Base-by-base conservation (phyloP, 1,284 basidiomycete species). In the Prillingera fragicola region DNA sequence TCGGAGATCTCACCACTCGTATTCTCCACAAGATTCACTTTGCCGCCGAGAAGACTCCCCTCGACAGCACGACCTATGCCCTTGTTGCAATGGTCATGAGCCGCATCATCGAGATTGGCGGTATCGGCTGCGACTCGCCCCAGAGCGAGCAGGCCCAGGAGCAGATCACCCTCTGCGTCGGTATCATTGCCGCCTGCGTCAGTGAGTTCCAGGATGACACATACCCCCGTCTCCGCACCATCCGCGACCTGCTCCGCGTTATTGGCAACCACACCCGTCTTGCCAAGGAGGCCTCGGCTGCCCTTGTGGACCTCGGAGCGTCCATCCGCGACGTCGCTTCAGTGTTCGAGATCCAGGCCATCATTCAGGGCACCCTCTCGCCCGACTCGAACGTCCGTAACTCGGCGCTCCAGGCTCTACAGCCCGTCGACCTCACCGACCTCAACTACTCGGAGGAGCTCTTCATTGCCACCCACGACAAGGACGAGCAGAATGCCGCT, bases 371-470 rank as follows among this genome's bases (percentile, higher is more conserved):
- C 10, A 84, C 83, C 0, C 76, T 98, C 10, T 75, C 80, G n/a
- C 85, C 91, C 56, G 95, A 98, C 60, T 83, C 84, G 0, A 86
- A 90, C 62, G 87, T 88, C 5, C 80, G 94, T 28, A 87, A 85
- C 56, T 84, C 91, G 5, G 88, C 87, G 60, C 74, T 98, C n/a
- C 91, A 96, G 62, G 80, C 91, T 1, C 75, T 97, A 6, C 55
- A 94, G 86, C 85, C 90, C 0, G 85, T 98, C 56, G 95, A 98
- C 72, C 69, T 98, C 33, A 98, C 92, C 0, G 92, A 97, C 41
- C 69, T 90, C 32, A 91, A 94, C 51, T 98, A 91, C 84, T 87
- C 85, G 6, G 79, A 86, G 1, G 83, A 88, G 65, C 71, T 99
- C 1, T 91, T 88, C 82, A 79, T 97, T 28, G 86, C 87, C 3